Evolutionary conservation across 2,329 filamentous ascomycete species (phyloP), one percentile per base, ranked within the genome.

Genomic region (Scedosporium dehoogii): DNA sequence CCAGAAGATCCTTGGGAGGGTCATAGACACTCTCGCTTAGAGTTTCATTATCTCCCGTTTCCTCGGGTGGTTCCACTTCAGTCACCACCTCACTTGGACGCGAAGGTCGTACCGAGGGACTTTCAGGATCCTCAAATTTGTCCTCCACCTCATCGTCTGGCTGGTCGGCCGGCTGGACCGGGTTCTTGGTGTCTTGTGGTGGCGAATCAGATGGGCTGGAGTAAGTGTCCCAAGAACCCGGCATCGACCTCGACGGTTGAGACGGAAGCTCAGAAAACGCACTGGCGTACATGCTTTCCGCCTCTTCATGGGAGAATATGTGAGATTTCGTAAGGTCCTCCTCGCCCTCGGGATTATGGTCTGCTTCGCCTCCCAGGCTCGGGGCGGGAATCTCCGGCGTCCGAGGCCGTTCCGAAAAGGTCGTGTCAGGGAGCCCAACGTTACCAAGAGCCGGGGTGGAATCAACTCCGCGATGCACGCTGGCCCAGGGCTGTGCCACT

Each of bases 281-380:
- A 65, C 85, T 93, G 86, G 92, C 87, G 68, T 94, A 96, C 86
- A 96, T 90, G 71, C 91, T 94, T 69, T 91, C 86, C 0, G 89
- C 90, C 65, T 93, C 89, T 65, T 91, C 88, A 63, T 91, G 89
- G 42, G 84, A 91, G 69, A 89, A 93, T 1, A 92, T 70, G 48
- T 84, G 86, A 4, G 90, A 93, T 65, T 83, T 76, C 3, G 81
- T 73, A 21, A 89, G 75, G 64, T 87, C 84, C 41, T 84, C 79
- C 12, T 71, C 64, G 51, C 62, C 68, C 38, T 73, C 67, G 38
- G 66, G 64, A 12, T 70, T 67, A 21, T 72, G 71, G 23, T 66
- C 67, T 7, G 18, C 25, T 18, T 61, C 48, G 48, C 48, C 29
- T n/a, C 14, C 42, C 2, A 25, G 10, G 7, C 16, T 14, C 2